Percentiles rank a stretch among this genome's conserved stretches.
Conservation (phyloP, 2,329 filamentous ascomycete genomes). For the Claviceps citrina region DNA sequence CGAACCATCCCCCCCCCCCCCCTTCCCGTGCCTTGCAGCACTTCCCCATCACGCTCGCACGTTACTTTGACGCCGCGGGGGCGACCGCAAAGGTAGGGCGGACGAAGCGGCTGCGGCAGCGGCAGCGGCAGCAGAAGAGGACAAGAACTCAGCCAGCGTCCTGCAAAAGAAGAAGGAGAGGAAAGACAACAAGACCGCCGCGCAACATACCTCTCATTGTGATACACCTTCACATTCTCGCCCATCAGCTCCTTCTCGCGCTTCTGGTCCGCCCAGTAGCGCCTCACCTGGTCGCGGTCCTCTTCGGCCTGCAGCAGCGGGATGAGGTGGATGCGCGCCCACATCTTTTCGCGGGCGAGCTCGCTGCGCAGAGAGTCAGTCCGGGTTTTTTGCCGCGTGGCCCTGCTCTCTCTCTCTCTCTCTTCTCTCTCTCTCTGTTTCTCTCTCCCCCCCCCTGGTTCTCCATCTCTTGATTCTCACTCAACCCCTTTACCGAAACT, state of each 20-base stretch:
- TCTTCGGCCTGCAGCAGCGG: conserved; percentile 91
- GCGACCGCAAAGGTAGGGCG: conserved; percentile 64
- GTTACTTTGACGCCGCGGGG: conserved; percentile 50
- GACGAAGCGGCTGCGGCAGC: conserved; percentile 45
- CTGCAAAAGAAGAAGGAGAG: not conserved
- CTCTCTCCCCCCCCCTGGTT: no score
- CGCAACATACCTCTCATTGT: conserved; percentile 61
- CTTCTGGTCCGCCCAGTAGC: conserved; percentile 71
- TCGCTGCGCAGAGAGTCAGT: conserved; percentile 58
- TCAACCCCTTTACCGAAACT: no score
- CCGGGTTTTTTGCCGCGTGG: no score
- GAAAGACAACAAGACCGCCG: not conserved
- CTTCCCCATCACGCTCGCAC: no score
- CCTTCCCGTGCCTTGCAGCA: no score
- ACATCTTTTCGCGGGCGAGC: conserved; percentile 93
- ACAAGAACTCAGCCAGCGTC: no score
- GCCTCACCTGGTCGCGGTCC: conserved; percentile 83
- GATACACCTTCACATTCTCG: conserved; percentile 69
- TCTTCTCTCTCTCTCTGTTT: no score
- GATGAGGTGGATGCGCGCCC: conserved; percentile 88
- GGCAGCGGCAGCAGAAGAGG: no score
- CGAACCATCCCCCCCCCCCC: no score
- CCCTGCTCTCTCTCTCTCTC: no score
- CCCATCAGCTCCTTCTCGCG: conserved; percentile 85
- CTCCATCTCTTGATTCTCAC: no score